Conservation (phyloP, 2,329 filamentous ascomycete species). For the Microdochium nivale region DNA sequence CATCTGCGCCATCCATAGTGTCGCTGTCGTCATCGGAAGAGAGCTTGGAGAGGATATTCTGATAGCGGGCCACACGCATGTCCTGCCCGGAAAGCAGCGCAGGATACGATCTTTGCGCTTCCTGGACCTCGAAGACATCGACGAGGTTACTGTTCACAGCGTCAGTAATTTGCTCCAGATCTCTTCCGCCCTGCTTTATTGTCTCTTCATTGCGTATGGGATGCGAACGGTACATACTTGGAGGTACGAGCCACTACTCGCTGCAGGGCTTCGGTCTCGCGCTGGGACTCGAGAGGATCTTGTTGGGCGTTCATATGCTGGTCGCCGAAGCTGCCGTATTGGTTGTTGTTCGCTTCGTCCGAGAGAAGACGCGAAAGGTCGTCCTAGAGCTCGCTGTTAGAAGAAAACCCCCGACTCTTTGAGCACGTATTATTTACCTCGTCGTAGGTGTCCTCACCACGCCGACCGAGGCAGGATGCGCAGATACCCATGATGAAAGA, state of each 20-base stretch:
- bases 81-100: constrained; percentile 39
- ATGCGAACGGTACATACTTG: constrained; percentile 35
- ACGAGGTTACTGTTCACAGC: constrained; percentile 49
- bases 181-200: not conserved
- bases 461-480: constrained; percentile 49
- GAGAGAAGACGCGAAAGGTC: constrained; percentile 51
- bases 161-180: constrained; percentile 8
- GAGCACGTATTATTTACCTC: constrained; percentile 33
- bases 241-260: constrained; percentile 56
- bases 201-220: constrained; percentile 2
- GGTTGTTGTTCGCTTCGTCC: constrained; percentile 48
- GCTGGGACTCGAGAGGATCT: constrained; percentile 53
- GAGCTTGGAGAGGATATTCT: constrained; percentile 53
- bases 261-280: constrained; percentile 56
- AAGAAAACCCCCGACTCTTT: not conserved
- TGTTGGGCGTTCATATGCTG: constrained; percentile 43
- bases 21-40: constrained; percentile 32
- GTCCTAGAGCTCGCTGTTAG: constrained; percentile 29
- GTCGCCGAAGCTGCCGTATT: constrained; percentile 57
- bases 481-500: constrained; percentile 45
- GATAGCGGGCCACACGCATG: constrained; percentile 47
- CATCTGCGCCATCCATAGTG: constrained; percentile 20
- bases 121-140: constrained; percentile 57
- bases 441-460: constrained; percentile 41
- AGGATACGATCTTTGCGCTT: constrained; percentile 21